These are phyloP conservation scores for Maudiozyma saulgeensis DNA, from an alignment of 805 yeast genomes.

Conservation along the genomic window DNA sequence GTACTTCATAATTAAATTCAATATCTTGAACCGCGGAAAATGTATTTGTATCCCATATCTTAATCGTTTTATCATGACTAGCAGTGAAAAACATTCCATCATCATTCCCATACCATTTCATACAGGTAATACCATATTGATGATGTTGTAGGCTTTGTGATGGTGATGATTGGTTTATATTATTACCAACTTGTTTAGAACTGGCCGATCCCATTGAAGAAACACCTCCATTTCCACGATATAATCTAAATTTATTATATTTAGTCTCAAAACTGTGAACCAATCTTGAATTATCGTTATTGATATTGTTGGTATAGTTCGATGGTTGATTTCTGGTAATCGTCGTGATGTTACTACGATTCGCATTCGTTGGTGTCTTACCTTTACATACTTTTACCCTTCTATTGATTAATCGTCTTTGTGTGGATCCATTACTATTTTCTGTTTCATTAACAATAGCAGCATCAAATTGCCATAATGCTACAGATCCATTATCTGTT, in stretches of 20 bases:
- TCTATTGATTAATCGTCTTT: constrained; percentile 18
- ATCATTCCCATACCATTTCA: constrained; percentile 86
- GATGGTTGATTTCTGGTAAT: neutral
- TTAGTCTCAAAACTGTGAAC: constrained; percentile 18
- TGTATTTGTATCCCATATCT: constrained; percentile 70
- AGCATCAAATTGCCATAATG: constrained; percentile 23
- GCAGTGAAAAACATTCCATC: constrained; percentile 77
- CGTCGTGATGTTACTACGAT: neutral
- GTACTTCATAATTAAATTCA: constrained; percentile 50
- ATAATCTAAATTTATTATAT: constrained; percentile 15
- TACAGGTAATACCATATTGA: constrained; percentile 58
- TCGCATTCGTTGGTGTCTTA: neutral
- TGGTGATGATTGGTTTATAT: neutral
- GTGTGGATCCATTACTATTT: constrained; percentile 7
- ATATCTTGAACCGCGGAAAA: constrained; percentile 61
- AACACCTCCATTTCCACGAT: constrained; percentile 5
- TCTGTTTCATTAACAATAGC: neutral
- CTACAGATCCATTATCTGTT: constrained; percentile 30
- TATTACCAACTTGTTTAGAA: neutral
- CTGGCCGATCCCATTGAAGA: no score
- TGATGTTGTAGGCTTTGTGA: constrained; percentile 24
- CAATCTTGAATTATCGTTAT: neutral
- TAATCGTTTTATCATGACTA: constrained; percentile 68
- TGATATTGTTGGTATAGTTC: neutral
- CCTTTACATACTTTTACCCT: constrained; percentile 14